phyloP scores from a whole-genome alignment of 1,284 basidiomycete genomes.

The Moesziomyces aphidis region DNA sequence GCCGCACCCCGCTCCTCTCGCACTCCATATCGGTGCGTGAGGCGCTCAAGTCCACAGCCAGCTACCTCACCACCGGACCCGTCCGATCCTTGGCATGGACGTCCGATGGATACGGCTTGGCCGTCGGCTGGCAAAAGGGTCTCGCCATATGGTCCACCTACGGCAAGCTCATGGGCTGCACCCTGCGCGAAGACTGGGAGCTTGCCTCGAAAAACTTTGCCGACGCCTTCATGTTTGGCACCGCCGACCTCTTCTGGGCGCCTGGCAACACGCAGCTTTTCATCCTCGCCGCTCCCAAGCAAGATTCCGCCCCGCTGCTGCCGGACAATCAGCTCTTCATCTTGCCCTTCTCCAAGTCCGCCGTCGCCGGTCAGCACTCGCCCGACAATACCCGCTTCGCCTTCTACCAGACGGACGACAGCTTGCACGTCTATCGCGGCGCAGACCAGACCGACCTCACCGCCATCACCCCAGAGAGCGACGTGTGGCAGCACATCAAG shows the following conservation, averaged over 20 bases:
- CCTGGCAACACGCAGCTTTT: slow-evolving; percentile 60
- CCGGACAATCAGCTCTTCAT: slow-evolving; percentile 51
- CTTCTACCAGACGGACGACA: slow-evolving; percentile 94
- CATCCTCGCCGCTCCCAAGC: slow-evolving; percentile 35
- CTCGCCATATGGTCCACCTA: slow-evolving; percentile 94
- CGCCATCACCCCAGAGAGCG: slow-evolving; percentile 97
- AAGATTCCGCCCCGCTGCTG: slow-evolving; percentile 12
- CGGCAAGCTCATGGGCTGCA: slow-evolving; percentile 81
- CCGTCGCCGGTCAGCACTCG: slow-evolving; percentile 88
- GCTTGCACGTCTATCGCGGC: slow-evolving; percentile 93
- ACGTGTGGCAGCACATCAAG: slow-evolving; percentile 75
- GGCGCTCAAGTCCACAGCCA: slow-evolving; percentile 65
- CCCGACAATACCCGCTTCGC: slow-evolving; percentile 95
- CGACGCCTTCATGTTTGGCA: slow-evolving; percentile 86
- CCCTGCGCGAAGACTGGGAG: slow-evolving; percentile 78
- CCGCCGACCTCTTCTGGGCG: slow-evolving; percentile 68
- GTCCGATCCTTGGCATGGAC: slow-evolving; percentile 74
- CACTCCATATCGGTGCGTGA: slow-evolving; percentile 64
- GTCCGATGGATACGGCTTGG: slow-evolving; percentile 98
- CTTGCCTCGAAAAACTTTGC: slow-evolving; percentile 70
- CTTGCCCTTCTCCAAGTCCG: slow-evolving; percentile 90
- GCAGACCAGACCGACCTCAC: slow-evolving; percentile 98
- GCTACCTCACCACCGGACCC: slow-evolving; percentile 73
- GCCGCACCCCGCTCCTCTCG: slow-evolving; percentile 49
- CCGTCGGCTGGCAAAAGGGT: slow-evolving; percentile 89